Conservation (phyloP, 805 yeast genomes). For the Zygoascus biomembranicola region DNA sequence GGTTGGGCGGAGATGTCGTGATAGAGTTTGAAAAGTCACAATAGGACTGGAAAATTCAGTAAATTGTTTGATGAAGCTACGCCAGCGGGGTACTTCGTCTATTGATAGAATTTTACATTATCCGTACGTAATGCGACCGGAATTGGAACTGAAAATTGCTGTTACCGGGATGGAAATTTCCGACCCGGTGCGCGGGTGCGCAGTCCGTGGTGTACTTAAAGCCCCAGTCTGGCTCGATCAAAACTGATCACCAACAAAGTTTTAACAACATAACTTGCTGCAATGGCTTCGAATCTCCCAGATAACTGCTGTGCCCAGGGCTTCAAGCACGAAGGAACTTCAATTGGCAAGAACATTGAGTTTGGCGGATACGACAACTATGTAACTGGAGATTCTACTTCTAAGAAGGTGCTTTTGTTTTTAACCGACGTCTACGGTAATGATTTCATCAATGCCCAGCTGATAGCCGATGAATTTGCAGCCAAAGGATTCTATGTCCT, state of each 20-base stretch:
- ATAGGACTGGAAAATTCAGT: too few species aligned
- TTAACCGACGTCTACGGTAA: slow-evolving; percentile 64
- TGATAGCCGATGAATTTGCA: slow-evolving; percentile 48
- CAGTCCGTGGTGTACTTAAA: too few species aligned
- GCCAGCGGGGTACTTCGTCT: too few species aligned
- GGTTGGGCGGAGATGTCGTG: too few species aligned
- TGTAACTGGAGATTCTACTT: slow-evolving; percentile 37
- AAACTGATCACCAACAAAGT: not conserved
- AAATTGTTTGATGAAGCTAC: too few species aligned
- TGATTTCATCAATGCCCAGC: slow-evolving; percentile 44
- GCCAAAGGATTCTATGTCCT: slow-evolving; percentile 54
- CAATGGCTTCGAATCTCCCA: slow-evolving; percentile 30
- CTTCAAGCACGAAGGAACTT: slow-evolving; percentile 21
- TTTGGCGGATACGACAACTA: slow-evolving; percentile 35
- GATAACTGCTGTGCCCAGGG: slow-evolving; percentile 28
- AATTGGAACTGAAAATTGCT: too few species aligned
- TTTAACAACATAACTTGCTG: not conserved
- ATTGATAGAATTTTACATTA: too few species aligned
- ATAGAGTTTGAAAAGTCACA: too few species aligned
- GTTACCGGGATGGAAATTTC: too few species aligned
- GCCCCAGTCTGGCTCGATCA: too few species aligned
- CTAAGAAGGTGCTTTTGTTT: slow-evolving; percentile 48
- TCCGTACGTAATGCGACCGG: too few species aligned
- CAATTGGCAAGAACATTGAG: slow-evolving; percentile 20
- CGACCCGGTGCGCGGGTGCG: too few species aligned